phyloP scores from a whole-genome alignment of 2,329 filamentous ascomycete genomes.

The Ceratocystis lukuohia region DNA sequence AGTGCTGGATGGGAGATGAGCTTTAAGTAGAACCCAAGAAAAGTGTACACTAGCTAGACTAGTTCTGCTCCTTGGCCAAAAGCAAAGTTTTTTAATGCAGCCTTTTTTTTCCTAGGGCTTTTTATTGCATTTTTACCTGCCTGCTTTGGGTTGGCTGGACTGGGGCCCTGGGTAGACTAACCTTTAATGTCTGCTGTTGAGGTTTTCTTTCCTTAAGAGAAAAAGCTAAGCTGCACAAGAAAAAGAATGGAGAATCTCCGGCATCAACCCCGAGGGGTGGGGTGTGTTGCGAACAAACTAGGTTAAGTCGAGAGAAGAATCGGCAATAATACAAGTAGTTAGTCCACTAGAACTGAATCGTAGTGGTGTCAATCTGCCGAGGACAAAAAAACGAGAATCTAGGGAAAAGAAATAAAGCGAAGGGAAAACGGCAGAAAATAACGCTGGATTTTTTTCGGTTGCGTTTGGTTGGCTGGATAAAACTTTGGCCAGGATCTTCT shows the following conservation, averaged over 20 bases:
- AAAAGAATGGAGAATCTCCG: conserved; percentile 6
- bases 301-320: conserved; percentile 8
- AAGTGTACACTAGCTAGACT: conserved; percentile 6
- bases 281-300: neutral
- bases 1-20: conserved; percentile 10
- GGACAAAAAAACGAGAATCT: neutral
- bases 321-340: neutral
- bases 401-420: neutral
- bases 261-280: conserved; percentile 3
- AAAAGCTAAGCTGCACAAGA: conserved; percentile 6
- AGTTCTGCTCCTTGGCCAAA: neutral
- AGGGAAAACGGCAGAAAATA: neutral
- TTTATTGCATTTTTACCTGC: neutral
- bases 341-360: conserved; percentile 9
- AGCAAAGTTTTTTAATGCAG: conserved; percentile 11
- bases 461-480: conserved; percentile 6
- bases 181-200: neutral
- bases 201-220: neutral
- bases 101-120: conserved; percentile 6
- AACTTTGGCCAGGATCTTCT: neutral
- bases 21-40: conserved; percentile 10
- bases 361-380: neutral
- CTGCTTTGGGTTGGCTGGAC: conserved; percentile 5
- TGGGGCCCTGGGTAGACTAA: neutral
- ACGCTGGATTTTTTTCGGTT: neutral